phyloP scores from a whole-genome alignment of 345 rosid species.

The Capsella bursapastoris region DNA sequence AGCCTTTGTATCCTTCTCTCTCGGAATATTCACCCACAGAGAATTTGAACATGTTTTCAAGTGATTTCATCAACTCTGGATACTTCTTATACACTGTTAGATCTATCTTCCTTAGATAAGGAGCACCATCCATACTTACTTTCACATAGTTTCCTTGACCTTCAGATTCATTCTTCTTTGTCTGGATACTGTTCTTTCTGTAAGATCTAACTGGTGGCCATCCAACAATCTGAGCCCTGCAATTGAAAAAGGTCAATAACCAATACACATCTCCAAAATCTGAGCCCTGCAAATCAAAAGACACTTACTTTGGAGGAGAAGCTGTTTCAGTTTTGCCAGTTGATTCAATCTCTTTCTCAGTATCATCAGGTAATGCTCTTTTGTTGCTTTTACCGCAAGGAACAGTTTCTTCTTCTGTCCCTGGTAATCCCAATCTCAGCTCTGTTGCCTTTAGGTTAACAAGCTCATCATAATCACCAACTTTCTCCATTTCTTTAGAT shows the following conservation, averaged over 20 bases:
- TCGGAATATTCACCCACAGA: conserved; percentile 65
- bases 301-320: conserved; percentile 72
- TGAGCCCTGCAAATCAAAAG: conserved; percentile 52
- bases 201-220: conserved; percentile 82
- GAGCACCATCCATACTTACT: conserved; percentile 96
- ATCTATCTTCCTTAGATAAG: conserved; percentile 82
- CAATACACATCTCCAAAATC: conserved; percentile 50
- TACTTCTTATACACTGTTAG: conserved; percentile 65
- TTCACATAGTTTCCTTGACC: conserved; percentile 62
- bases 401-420: conserved; percentile 48
- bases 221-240: conserved; percentile 73
- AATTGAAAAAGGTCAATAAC: neutral
- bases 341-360: conserved; percentile 40
- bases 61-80: conserved; percentile 61
- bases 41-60: conserved; percentile 81
- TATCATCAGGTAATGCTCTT: conserved; percentile 47
- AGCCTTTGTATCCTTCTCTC: conserved; percentile 85
- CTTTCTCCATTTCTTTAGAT: conserved; percentile 35
- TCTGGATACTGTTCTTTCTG: conserved; percentile 55
- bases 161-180: conserved; percentile 60
- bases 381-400: conserved; percentile 62
- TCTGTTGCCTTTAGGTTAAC: conserved; percentile 84
- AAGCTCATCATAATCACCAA: conserved; percentile 49
- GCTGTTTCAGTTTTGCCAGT: conserved; percentile 45
- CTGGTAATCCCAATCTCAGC: conserved; percentile 89